These are phyloP conservation scores for Candida awuae DNA, from an alignment of 805 yeast genomes.

Conservation along the genomic window DNA sequence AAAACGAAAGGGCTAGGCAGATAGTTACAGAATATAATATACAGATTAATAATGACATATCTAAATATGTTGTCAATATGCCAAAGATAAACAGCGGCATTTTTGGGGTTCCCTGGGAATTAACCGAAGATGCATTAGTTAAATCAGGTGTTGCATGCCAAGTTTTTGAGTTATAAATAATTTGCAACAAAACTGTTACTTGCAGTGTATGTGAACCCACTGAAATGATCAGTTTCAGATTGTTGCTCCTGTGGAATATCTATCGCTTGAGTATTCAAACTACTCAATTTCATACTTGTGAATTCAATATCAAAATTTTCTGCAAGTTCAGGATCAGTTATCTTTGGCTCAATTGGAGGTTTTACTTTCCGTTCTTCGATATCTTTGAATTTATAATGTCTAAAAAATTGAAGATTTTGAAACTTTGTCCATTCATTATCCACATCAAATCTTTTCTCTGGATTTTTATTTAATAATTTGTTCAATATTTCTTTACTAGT, in stretches of 20 bases:
- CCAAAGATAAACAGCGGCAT: slow-evolving; percentile 79
- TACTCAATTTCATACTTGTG: slow-evolving; percentile 45
- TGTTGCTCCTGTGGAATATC: not conserved
- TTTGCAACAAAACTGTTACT: slow-evolving; percentile 31
- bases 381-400: slow-evolving; percentile 60
- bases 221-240: slow-evolving; percentile 22
- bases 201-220: slow-evolving; percentile 40
- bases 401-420: slow-evolving; percentile 61
- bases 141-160: slow-evolving; percentile 29
- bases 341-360: slow-evolving; percentile 72
- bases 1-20: slow-evolving; percentile 2
- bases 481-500: slow-evolving; percentile 71
- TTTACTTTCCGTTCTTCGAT: slow-evolving; percentile 39
- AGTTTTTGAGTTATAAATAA: slow-evolving; percentile 36
- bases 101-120: slow-evolving; percentile 71
- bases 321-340: slow-evolving; percentile 65
- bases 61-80: slow-evolving; percentile 37
- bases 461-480: slow-evolving; percentile 59
- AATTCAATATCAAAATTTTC: slow-evolving; percentile 75
- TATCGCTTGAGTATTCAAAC: slow-evolving; percentile 7
- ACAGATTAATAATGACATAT: not conserved
- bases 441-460: slow-evolving; percentile 50
- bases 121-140: slow-evolving; percentile 48
- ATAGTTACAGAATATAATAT: slow-evolving; percentile 3
- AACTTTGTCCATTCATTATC: slow-evolving; percentile 45